Base-by-base conservation (phyloP, 192 early-diverging fungal genomes). In the Podila clonocystis region DNA sequence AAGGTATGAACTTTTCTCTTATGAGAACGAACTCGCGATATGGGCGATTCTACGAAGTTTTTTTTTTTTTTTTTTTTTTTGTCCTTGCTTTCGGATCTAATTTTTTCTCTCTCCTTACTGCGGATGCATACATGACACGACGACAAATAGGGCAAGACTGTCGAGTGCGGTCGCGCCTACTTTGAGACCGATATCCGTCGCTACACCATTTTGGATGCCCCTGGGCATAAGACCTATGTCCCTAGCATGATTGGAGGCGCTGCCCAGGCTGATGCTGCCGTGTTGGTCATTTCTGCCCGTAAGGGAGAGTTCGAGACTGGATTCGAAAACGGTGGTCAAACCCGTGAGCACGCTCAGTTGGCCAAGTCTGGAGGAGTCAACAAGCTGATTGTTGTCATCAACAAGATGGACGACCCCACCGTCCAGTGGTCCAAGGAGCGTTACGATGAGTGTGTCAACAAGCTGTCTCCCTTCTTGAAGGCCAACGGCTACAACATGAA, bases 321-420 rank as follows among this genome's bases (percentile, higher is more conserved):
- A n/a, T 99, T 99, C 70, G 98, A 99, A 74, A 92, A 94, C 73
- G 98, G 96, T 62, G 98, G 98, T 41, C 98, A 99, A 86, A 99
- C 97, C 7, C 94, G 96, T 74, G 98, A 99, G 87, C 98, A 99
- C 83, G 96, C 97, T 28, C 87, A 97, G 85, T 82, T 99, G 80
- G 97, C 94, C 67, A 99, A 98, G 90, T 98, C 96, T 24, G 91
- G 93, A n/a, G 97, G 98, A 60, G 94, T 99, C 69, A 96, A 95
- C 86, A 91, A 93, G 55, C 75, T 99, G 63, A 88, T 99, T 62
- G 88, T 98, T 63, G 98, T 93, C 38, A 91, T 99, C 84, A 99
- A 99, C 91, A 99, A 99, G 91, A 99, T 99, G 98, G 98, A 99
- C 75, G 98, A 99, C 73, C 89, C 93, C 19, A 99, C 98, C 9